Evolutionary conservation across 1,284 basidiomycete species (phyloP), one percentile per base, ranked within the genome.

Genomic region (Fomes fomentarius): DNA sequence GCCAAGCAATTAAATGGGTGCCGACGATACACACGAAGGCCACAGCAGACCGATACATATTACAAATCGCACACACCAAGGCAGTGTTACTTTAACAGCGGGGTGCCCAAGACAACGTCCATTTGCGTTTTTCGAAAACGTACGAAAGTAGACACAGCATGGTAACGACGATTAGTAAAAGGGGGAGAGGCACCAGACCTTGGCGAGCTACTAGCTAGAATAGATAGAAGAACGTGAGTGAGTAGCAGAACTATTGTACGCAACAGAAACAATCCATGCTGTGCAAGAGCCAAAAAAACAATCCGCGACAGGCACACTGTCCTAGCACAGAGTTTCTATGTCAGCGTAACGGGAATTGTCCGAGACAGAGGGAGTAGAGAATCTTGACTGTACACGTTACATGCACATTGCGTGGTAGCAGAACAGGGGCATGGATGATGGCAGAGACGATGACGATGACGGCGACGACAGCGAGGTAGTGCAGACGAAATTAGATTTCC

Each of bases 301-400:
- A 9, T 17, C 7, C 7, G 38, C 38, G n/a, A n/a, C n/a, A n/a
- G n/a, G n/a, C n/a, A n/a, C n/a, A n/a, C n/a, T n/a, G n/a, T n/a
- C n/a, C 38, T 39, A 39, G 19, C 11, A 39, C 10, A 8, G 17
- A 39, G 3, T 19, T 39, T 22, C 8, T 9, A 19, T n/a, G 7
- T 6, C n/a, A 45, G 17, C 5, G 30, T 6, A 33, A 4, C 28
- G 38, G 33, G 45, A 47, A 54, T 40, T 46, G 56, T 50, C 56
- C 47, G 26, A 45, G 45, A 40, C 28, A 21, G n/a, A 48, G 33
- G 48, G 28, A 40, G 21, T 11, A 12, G 15, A 21, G 38, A 39
- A 9, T 24, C 21, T 37, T 17, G 21, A 52, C 40, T 47, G 51
- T 60, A 60, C 58, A 57, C 35, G 49, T 54, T 60, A 60, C 52